phyloP scores from a whole-genome alignment of 106 monocot genomes.

The Iris macrosiphon region DNA sequence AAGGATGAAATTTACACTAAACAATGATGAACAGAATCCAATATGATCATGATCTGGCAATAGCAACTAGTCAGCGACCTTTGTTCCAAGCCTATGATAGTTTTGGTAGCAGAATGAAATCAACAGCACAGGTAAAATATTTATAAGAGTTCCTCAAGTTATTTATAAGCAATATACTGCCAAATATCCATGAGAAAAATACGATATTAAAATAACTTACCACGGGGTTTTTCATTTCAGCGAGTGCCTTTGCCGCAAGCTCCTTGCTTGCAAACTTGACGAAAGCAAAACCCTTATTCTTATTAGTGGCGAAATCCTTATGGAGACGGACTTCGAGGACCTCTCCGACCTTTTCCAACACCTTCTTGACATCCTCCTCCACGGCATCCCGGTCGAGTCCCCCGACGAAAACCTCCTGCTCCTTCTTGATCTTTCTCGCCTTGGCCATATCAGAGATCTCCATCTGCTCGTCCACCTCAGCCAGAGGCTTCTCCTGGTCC shows the following conservation, averaged over 20 bases:
- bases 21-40: too few relatives aligned
- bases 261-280: slow-evolving; percentile 65
- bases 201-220: too few relatives aligned
- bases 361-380: slow-evolving; percentile 57
- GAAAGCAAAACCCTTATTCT: slow-evolving; percentile 78
- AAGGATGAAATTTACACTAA: too few relatives aligned
- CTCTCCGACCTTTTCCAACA: slow-evolving; percentile 50
- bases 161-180: too few relatives aligned
- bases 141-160: too few relatives aligned
- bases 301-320: slow-evolving; percentile 53
- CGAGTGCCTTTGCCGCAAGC: slow-evolving; percentile 23
- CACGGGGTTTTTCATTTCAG: slow-evolving; percentile 48
- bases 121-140: too few relatives aligned
- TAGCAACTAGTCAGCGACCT: too few relatives aligned
- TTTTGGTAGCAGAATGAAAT: too few relatives aligned
- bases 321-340: slow-evolving; percentile 55
- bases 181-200: too few relatives aligned
- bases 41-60: too few relatives aligned
- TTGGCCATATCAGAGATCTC: slow-evolving; percentile 64
- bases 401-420: slow-evolving; percentile 60
- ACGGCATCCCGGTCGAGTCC: slow-evolving; percentile 59
- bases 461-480: slow-evolving; percentile 39
- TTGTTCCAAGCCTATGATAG: too few relatives aligned
- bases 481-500: slow-evolving; percentile 11
- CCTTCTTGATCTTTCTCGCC: slow-evolving; percentile 58